Evolutionary conservation across 306 rosid genomes (phyloP), one percentile per base, ranked within the genome.

Genomic region (Geum urbanum): DNA sequence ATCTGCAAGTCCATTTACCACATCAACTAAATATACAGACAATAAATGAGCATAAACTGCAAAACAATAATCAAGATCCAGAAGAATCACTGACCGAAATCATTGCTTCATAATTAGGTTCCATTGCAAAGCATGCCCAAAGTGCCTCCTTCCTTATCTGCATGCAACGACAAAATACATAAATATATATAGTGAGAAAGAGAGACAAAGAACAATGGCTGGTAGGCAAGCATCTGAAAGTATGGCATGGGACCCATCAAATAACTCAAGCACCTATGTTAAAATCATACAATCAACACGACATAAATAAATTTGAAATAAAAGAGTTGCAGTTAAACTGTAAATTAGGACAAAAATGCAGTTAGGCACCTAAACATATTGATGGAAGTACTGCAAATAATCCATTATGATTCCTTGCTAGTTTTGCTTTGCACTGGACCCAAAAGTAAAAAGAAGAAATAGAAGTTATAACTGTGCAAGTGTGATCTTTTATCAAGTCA

Each of bases 71-170:
- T n/a, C 14, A 24, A 54, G 40, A 8, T 52, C 2, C 37, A 9
- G 14, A n/a, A 13, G 18, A 59, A 60, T 64, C 63, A 82, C 97
- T 63, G 45, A 92, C 98, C 76, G 96, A 19, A 72, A 57, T 86
- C 97, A 90, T 85, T 75, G 98, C 97, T 81, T 87, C 98, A 71
- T 62, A 73, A 84, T 81, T 66, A 69, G 98, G 98, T 75, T 66
- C 83, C 88, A 94, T 15, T 39, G 98, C 92, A 74, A 88, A 94
- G 84, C 97, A 90, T 46, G 97, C 96, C 97, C 96, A 88, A 39
- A 94, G 95, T 20, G 97, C 97, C 73, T 94, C 97, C 85, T 90
- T 92, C 80, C 98, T 86, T 78, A 81, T 76, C 97, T 92, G 81
- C 80, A 74, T 53, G 71, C 43, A 67, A 77, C 63, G 74, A 75